Base-by-base conservation (phyloP, 345 rosid species). In the Raphanus sativus region DNA sequence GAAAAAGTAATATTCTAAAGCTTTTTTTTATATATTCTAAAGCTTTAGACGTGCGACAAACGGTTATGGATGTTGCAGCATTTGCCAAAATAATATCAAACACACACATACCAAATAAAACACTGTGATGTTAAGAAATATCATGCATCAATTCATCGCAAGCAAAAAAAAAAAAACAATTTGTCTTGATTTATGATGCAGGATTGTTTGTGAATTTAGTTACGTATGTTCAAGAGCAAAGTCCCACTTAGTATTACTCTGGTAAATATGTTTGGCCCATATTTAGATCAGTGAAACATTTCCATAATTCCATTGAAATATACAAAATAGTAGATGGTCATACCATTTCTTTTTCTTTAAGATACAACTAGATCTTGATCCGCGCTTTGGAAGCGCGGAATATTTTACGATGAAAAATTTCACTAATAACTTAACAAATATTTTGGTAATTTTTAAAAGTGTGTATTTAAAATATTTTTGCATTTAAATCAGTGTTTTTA, bases 1-100 rank as follows among this genome's bases (percentile, higher is more conserved):
- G 4, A 4, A 54, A 40, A 60, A 3, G 17, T 15, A 48, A 29
- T 62, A 62, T 30, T 63, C 70, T 6, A 58, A 66, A 56, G 8
- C n/a, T n/a, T n/a, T n/a, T n/a, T n/a, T n/a, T n/a, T n/a, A n/a
- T n/a, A n/a, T n/a, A n/a, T n/a, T n/a, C n/a, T n/a, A n/a, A n/a
- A n/a, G n/a, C n/a, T 6, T 56, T 56, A n/a, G 32, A 40, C 67
- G 71, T 38, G 45, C 59, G 32, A 75, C 56, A 30, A 65, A 28
- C 68, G 28, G 73, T 59, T 42, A 36, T 42, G 30, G 29, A 45
- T 65, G 40, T 36, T 54, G 21, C 33, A 13, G 34, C 45, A 58
- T 36, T 65, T 74, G 26, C 67, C 60, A 40, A 29, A 42, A 11
- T 4, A 42, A 65, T 74, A 58, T 52, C 59, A 52, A 52, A 0